These are phyloP conservation scores for Verticillium tricorpus DNA, from an alignment of 2,329 filamentous ascomycete species.

Conservation along the genomic window DNA sequence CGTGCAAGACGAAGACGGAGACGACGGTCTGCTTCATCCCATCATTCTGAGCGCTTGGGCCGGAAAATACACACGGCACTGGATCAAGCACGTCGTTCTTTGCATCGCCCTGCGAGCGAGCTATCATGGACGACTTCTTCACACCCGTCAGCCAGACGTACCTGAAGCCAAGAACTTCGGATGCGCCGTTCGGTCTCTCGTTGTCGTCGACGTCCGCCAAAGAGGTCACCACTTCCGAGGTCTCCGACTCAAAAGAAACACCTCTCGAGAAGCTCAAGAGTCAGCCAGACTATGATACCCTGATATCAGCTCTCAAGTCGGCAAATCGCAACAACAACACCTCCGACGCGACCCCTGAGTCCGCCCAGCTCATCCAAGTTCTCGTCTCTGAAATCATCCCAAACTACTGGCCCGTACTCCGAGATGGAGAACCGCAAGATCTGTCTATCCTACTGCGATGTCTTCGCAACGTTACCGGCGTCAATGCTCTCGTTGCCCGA, in stretches of 20 bases:
- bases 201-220: conserved; percentile 14
- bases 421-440: conserved; percentile 38
- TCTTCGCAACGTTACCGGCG: conserved; percentile 67
- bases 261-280: conserved; percentile 51
- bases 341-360: conserved; percentile 57
- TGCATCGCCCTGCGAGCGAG: not conserved
- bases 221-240: not conserved
- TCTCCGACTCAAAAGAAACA: not conserved
- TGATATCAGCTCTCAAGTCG: conserved; percentile 49
- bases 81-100: not conserved
- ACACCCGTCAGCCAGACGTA: conserved; percentile 51
- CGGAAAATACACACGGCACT: too few relatives aligned
- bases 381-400: conserved; percentile 72
- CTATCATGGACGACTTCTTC: conserved; percentile 51
- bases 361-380: conserved; percentile 69
- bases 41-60: not conserved
- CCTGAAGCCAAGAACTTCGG: conserved; percentile 30
- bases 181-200: conserved; percentile 27
- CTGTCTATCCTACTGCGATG: conserved; percentile 54
- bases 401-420: conserved; percentile 72
- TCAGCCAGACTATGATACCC: conserved; percentile 56
- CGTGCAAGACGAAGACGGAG: not conserved
- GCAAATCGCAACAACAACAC: conserved; percentile 46
- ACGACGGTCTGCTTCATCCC: not conserved
- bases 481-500: conserved; percentile 72